Percentiles rank a stretch among this genome's conserved stretches.
phyloP scores from a whole-genome alignment of 2,329 filamentous ascomycete species.

The Colletotrichum cuscutae region DNA sequence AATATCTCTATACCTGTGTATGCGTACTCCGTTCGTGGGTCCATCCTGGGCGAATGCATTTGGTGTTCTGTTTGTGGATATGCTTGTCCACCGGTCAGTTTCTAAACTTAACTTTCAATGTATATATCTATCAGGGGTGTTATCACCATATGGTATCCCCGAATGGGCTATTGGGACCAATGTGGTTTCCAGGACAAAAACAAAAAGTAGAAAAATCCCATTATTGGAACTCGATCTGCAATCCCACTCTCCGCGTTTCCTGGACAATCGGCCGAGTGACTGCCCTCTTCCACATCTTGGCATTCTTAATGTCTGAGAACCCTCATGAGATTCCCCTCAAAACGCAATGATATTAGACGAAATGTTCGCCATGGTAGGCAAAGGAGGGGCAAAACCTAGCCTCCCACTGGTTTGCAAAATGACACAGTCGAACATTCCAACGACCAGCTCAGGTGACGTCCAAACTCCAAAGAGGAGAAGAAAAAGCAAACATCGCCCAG shows the following conservation, averaged over 20 bases:
- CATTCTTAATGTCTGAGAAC: not conserved
- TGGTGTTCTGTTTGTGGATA: conserved; percentile 27
- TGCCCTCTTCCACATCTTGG: not conserved
- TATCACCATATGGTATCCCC: not conserved
- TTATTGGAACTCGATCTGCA: not conserved
- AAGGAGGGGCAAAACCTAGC: not conserved
- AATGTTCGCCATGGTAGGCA: not conserved
- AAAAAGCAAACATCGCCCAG: not conserved
- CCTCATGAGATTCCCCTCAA: not conserved
- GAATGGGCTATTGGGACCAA: not conserved
- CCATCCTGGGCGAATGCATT: conserved; percentile 3
- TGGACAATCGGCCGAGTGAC: not conserved
- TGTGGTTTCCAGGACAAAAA: not conserved
- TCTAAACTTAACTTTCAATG: conserved; percentile 30
- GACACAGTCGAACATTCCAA: not conserved
- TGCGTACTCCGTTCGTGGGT: not conserved
- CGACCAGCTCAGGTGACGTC: not conserved
- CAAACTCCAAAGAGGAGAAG: too few relatives aligned
- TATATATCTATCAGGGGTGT: conserved; percentile 24
- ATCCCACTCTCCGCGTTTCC: not conserved
- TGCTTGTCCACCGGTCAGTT: conserved; percentile 1
- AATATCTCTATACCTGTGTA: conserved; percentile 31
- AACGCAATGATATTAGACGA: not conserved
- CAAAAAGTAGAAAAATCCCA: not conserved
- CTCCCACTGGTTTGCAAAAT: not conserved